Conservation (phyloP, 257 asterid genomes). For the Mitragyna speciosa region DNA sequence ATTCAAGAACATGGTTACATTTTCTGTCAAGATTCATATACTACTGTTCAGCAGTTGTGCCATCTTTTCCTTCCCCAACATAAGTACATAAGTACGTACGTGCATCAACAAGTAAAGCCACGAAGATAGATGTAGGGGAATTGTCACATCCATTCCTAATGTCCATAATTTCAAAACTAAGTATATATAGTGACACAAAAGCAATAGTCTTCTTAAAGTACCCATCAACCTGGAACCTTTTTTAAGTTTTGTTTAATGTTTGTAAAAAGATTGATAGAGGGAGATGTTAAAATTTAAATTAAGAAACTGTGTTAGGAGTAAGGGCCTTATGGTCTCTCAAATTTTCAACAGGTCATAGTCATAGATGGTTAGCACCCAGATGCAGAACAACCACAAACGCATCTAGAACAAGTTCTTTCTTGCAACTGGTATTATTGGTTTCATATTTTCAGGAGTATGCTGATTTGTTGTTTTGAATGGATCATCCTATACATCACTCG, state of each 20-base stretch:
- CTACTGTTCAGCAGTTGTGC: not conserved
- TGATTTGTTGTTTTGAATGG: no score
- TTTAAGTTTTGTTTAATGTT: not conserved
- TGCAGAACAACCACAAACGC: no score
- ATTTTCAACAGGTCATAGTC: not conserved
- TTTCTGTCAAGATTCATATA: not conserved
- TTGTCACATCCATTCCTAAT: not conserved
- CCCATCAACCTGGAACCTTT: not conserved
- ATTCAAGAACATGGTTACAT: not conserved
- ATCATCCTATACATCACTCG: no score
- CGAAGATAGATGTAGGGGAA: not conserved
- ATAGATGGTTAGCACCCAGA: not conserved
- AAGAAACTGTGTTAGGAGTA: not conserved
- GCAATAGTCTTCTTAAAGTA: not conserved
- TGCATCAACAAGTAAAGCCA: not conserved
- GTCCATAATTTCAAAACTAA: not conserved
- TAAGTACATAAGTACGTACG: not conserved
- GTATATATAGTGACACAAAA: not conserved
- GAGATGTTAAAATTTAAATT: not conserved
- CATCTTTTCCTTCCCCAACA: not conserved
- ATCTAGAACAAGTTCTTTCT: no score
- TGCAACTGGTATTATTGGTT: no score
- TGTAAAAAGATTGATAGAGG: not conserved
- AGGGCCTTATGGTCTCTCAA: not conserved
- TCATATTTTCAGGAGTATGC: no score